Evolutionary conservation across 1,284 basidiomycete genomes (phyloP).

Genomic region (Singerocomus rubriflavus): DNA sequence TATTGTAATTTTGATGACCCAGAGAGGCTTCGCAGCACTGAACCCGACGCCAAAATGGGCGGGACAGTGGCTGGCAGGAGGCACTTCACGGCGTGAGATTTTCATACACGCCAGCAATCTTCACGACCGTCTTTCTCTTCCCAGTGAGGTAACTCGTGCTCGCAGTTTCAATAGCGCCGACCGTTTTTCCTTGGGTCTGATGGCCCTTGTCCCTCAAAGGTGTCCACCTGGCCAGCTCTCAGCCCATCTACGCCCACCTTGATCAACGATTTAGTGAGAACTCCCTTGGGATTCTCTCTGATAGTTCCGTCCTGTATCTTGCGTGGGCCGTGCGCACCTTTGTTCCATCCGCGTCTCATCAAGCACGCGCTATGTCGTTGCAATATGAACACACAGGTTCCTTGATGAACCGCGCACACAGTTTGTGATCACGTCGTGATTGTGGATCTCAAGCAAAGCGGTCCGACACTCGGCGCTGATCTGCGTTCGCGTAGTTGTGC

Average conservation of each 20-base stretch:
- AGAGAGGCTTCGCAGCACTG: neutral
- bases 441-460: constrained; percentile 7
- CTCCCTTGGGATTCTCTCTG: no score
- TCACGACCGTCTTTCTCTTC: neutral
- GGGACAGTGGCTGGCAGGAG: no score
- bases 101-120: neutral
- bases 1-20: neutral
- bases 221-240: neutral
- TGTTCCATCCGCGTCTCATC: neutral
- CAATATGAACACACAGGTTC: neutral
- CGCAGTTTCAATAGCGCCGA: constrained; percentile 23
- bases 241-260: neutral
- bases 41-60: no score
- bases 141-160: neutral
- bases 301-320: neutral
- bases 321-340: neutral
- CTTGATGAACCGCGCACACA: constrained; percentile 4
- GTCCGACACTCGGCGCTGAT: constrained; percentile 11
- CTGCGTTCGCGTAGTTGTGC: constrained; percentile 8
- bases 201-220: neutral
- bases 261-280: neutral
- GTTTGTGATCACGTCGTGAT: neutral
- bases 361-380: constrained; percentile 1
- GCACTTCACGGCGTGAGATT: neutral
- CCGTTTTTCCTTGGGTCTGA: neutral